These are phyloP conservation scores for Pseudocercospora eumusae DNA, from an alignment of 2,329 filamentous ascomycete species.

Conservation along the genomic window DNA sequence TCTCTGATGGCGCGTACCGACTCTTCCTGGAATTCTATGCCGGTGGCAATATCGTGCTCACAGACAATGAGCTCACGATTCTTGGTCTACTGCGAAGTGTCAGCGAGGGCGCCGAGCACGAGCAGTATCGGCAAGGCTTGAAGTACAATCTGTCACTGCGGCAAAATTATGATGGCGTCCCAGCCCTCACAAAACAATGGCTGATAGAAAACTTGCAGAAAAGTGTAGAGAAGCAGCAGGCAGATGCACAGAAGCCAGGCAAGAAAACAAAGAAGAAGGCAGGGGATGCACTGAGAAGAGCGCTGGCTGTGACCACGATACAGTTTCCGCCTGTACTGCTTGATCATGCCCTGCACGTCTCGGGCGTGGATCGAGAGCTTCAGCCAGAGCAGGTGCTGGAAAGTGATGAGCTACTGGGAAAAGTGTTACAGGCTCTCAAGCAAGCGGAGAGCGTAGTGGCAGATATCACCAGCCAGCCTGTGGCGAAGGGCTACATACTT, in stretches of 20 bases:
- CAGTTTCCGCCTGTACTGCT: conserved; percentile 86
- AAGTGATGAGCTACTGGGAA: conserved; percentile 63
- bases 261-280: conserved; percentile 74
- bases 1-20: conserved; percentile 86
- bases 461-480: conserved; percentile 65
- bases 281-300: conserved; percentile 74
- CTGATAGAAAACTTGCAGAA: conserved; percentile 68
- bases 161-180: conserved; percentile 78
- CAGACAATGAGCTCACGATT: conserved; percentile 80
- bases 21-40: conserved; percentile 96
- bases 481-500: conserved; percentile 82
- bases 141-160: conserved; percentile 78
- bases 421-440: conserved; percentile 67
- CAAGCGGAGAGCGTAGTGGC: conserved; percentile 70
- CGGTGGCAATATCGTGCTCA: conserved; percentile 90
- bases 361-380: conserved; percentile 67
- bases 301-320: conserved; percentile 78
- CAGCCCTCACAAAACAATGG: conserved; percentile 71
- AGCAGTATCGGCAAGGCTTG: conserved; percentile 74
- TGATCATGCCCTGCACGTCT: conserved; percentile 76
- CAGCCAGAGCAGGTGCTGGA: conserved; percentile 70
- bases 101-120: conserved; percentile 76
- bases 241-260: conserved; percentile 49
- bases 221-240: conserved; percentile 61
- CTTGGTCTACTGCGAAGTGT: conserved; percentile 79